Percentiles rank a stretch among this genome's conserved stretches.
Evolutionary conservation across 345 rosid species (phyloP).

Genomic region (Pugionium cornutum): DNA sequence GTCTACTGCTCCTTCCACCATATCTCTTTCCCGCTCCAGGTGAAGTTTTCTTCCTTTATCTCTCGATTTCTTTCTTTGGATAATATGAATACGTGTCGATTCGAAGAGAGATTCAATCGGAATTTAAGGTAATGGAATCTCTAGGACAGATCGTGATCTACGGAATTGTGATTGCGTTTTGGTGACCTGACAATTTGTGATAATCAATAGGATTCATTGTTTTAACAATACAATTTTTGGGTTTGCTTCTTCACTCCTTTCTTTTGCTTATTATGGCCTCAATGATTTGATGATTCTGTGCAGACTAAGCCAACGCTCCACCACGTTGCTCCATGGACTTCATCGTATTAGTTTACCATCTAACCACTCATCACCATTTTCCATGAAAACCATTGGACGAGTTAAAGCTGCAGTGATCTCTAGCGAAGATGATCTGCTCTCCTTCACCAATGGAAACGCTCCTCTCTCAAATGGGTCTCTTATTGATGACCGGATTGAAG

Average conservation of each 20-base stretch:
- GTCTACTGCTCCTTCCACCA: conserved; percentile 42
- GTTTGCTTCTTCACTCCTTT: too few relatives aligned
- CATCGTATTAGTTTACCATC: conserved; percentile 38
- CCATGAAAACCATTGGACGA: conserved; percentile 42
- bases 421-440: conserved; percentile 59
- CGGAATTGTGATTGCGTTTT: too few relatives aligned
- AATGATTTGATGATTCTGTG: conserved; percentile 30
- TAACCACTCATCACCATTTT: conserved; percentile 38
- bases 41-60: conserved; percentile 15
- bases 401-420: conserved; percentile 58
- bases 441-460: conserved; percentile 45
- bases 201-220: too few relatives aligned
- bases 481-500: conserved; percentile 13
- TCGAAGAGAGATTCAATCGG: background rate
- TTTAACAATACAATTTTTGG: too few relatives aligned
- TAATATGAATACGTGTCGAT: background rate
- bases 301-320: conserved; percentile 49
- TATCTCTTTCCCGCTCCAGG: conserved; percentile 46
- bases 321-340: conserved; percentile 48
- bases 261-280: background rate
- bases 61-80: background rate
- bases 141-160: background rate
- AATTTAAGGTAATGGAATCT: background rate
- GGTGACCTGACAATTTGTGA: too few relatives aligned
- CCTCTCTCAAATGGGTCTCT: conserved; percentile 37